Evolutionary conservation across 208 protist species (phyloP), one percentile per base, ranked within the genome.

Genomic region (Leptomonas seymouri): DNA sequence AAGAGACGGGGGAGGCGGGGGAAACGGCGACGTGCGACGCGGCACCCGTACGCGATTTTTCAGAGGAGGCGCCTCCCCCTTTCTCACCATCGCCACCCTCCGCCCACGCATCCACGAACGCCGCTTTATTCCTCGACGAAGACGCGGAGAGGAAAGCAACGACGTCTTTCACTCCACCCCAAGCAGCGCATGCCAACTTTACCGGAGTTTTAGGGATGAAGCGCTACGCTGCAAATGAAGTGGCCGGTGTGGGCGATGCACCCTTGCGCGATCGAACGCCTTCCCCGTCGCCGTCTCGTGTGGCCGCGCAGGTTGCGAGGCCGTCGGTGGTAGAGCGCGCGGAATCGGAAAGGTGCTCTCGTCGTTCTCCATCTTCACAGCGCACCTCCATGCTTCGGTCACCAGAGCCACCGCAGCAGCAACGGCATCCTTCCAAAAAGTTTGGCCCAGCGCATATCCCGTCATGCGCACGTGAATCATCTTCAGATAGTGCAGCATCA

Each of bases 41-140:
- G 21, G 1, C 34, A 27, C 34, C 50, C 2, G 9, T 27, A n/a
- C 46, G 71, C 6, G 71, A 39, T 11, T 44, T 55, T 5, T 76
- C 71, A 15, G 36, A 39, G 20, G 55, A 66, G 58, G 44, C 54
- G 44, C 44, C 18, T 20, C 39, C 44, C 5, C 71, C 71, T 7
- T 71, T 63, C 39, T 77, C 71, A 27, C 71, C 71, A 14, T 77
- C 71, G 20, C 71, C 71, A 0, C 71, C 71, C 3, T 67, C 58
- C 5, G 71, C 64, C 3, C 58, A 71, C 31, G 49, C 23, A 20
- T 30, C 66, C 20, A n/a, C 25, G 25, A 36, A 42, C 14, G 21
- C 21, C 21, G 41, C 21, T 30, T 34, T 34, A 5, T 20, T 36
- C 4, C 0, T 16, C 3, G 48, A n/a, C 6, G 46, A 2, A 28